Evolutionary conservation across 129 eudicot species (phyloP), one percentile per base, ranked within the genome.

Genomic region (Artemisia annua): DNA sequence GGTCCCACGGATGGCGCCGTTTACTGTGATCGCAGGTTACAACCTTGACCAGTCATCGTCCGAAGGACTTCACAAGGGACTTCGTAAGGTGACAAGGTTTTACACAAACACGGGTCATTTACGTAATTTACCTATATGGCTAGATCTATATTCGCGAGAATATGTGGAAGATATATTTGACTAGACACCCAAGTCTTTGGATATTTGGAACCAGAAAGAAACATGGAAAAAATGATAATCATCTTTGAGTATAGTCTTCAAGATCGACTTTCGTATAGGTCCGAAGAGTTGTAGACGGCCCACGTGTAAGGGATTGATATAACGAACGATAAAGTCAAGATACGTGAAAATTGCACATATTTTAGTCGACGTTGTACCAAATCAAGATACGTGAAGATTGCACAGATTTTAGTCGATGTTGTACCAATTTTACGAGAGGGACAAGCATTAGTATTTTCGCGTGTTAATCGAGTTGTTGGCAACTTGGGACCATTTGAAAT

Each of bases 171-270:
- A 66, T 75, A 44, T 46, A 28, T 22, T 26, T 64, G 79, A 53
- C 65, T 52, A 64, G 50, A 48, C 73, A 75, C 55, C 24, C 10
- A 66, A 65, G 49, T 75, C 72, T 66, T 44, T 43, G 79, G 59
- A 75, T 66, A 66, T 75, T 26, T 72, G 69, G 44, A 56, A 17
- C 10, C 58, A 66, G 16, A 32, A 3, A 52, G 28, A 22, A 11
- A 13, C 6, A 46, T 9, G 46, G 48, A 9, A 30, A 39, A 39
- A 7, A 7, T 39, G 35, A 30, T 30, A 3, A 3, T 30, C 35
- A 30, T 30, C 6, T 1, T 30, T 0, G 6, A 30, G 35, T 30
- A 4, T 30, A 30, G 35, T 50, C 14, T 48, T 48, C 55, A 50
- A 50, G 13, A 13, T 50, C n/a, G 55, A 12, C n/a, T 50, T 6